A percentile compares a stretch with the other conserved stretches of the same genome.
Evolutionary conservation across 2,329 filamentous ascomycete species (phyloP).

Genomic region (Exophiala xenobiotica): DNA sequence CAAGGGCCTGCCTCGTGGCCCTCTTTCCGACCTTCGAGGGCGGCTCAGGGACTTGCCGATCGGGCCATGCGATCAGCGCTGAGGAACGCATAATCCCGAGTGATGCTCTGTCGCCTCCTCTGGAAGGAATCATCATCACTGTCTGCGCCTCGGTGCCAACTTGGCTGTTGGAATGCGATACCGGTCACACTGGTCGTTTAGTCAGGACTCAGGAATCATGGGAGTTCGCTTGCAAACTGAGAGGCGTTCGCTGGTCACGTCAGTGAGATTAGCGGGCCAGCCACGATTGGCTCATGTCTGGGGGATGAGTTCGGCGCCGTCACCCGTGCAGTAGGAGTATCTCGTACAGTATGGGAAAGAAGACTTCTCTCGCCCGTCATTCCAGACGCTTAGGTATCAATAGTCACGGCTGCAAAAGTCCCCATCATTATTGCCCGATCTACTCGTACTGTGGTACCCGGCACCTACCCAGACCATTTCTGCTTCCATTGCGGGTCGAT

Average conservation of each 20-base stretch:
- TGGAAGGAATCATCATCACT: background rate
- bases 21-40: background rate
- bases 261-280: conserved; percentile 18
- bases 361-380: background rate
- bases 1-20: conserved; percentile 1
- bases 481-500: too few relatives aligned
- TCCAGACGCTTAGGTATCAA: too few relatives aligned
- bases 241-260: conserved; percentile 11
- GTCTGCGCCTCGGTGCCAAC: background rate
- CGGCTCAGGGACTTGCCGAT: background rate
- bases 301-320: background rate
- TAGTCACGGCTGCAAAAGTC: too few relatives aligned
- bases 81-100: background rate
- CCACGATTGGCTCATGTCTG: conserved; percentile 3
- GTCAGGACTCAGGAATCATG: background rate
- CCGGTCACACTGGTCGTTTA: too few relatives aligned
- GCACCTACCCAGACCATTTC: too few relatives aligned
- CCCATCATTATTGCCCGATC: too few relatives aligned
- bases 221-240: background rate
- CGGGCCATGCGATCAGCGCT: background rate
- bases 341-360: background rate
- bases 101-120: background rate
- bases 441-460: too few relatives aligned
- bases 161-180: too few relatives aligned
- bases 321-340: background rate